Evolutionary conservation across 805 yeast genomes (phyloP), one percentile per base, ranked within the genome.

Genomic region (Metschnikowia santaceciliae): DNA sequence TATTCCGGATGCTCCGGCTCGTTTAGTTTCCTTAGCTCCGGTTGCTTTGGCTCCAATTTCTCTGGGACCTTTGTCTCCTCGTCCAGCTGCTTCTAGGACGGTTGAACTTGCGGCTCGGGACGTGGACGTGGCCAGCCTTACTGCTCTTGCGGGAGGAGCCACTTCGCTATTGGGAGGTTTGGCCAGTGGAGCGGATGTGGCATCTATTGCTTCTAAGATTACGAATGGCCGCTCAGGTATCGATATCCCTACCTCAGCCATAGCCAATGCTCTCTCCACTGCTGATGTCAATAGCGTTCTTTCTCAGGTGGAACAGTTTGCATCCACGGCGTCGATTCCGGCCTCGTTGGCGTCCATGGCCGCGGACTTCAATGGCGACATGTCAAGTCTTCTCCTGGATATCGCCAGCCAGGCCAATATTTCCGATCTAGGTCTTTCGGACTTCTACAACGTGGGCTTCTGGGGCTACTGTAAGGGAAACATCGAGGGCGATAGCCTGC

Each of bases 381-480:
- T 48, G 22, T 47, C 56, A 23, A 53, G 60, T 15, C 61, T 62
- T n/a, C 54, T 68, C 38, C 34, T 50, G n/a, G 56, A 59, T 32
- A 56, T 66, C 38, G 50, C 59, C 15, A 47, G 39, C 35, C 51
- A 57, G 10, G 61, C 67, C 40, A 56, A 58, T 14, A 66, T 65
- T 44, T 43, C 59, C 15, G 70, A 70, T 46, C 60, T 74, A 52
- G 78, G 78, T 1, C 61, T 74, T 19, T 62, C 77, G 3, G 75
- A 74, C 41, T 70, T 69, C 23, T 74, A 74, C 51, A 63, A 72
- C 32, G 52, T 72, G 23, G 62, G 74, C 41, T 71, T 61, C 55
- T 74, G 77, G 75, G 78, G 78, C 36, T 74, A 74, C 57, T 74
- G 78, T 53, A 65, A 63, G 47, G 78, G 78, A 6, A 23, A 37